A percentile compares a stretch with the other conserved stretches of the same genome.
phyloP scores from a whole-genome alignment of 768 basidiomycete genomes.

The Leccinum rimulosum region DNA sequence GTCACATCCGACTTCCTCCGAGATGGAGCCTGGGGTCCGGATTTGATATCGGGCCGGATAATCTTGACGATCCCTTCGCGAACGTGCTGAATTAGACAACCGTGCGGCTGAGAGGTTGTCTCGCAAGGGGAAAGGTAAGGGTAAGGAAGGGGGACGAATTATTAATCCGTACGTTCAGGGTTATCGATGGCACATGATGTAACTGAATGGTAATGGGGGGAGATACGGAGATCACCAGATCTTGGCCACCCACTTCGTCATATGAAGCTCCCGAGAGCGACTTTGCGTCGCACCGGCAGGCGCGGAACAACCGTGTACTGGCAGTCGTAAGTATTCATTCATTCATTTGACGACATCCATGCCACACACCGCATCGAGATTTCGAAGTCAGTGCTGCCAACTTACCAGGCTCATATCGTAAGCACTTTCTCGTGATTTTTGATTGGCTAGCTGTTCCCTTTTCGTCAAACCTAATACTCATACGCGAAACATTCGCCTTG shows the following conservation, averaged over 20 bases:
- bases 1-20: slow-evolving; percentile 31
- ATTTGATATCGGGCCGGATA: slow-evolving; percentile 26
- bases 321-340: slow-evolving; percentile 16
- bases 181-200: slow-evolving; percentile 22
- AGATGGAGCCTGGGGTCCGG: not conserved
- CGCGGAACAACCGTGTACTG: slow-evolving; percentile 21
- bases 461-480: not conserved
- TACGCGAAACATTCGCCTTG: not conserved
- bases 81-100: slow-evolving; percentile 21
- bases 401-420: not conserved
- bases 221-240: slow-evolving; percentile 14
- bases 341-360: slow-evolving; percentile 17
- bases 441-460: not conserved
- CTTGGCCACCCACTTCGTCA: slow-evolving; percentile 12
- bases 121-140: slow-evolving; percentile 11
- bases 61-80: slow-evolving; percentile 35
- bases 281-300: slow-evolving; percentile 22
- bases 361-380: slow-evolving; percentile 20
- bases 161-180: slow-evolving; percentile 24
- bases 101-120: slow-evolving; percentile 9
- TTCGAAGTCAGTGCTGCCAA: slow-evolving; percentile 10
- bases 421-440: not conserved
- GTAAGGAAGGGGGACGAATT: slow-evolving; percentile 7
- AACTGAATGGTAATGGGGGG: slow-evolving; percentile 12
- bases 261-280: slow-evolving; percentile 6